Evolutionary conservation across 164 flowering plant species (phyloP), one percentile per base, ranked within the genome.

Genomic region (Cinnamomum micranthum): DNA sequence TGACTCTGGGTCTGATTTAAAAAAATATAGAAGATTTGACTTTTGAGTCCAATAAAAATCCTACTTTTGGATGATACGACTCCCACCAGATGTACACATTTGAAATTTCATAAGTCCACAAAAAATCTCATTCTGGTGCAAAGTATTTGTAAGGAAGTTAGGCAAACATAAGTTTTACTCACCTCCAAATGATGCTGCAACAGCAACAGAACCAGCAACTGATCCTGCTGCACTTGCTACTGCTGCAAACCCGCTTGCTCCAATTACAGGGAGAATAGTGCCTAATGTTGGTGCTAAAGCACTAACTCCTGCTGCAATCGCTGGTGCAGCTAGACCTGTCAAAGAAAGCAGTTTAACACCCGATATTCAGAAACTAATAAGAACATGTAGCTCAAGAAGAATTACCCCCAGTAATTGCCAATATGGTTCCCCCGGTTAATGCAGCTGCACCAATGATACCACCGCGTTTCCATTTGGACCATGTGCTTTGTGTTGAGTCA

Each of bases 181-280:
- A 94, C 99, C 99, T 85, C 99, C 99, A 89, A 96, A 96, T 55
- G 99, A 96, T 76, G 99, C 99, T 77, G 98, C 98, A 81, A 96
- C 95, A 70, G 98, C 99, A 87, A 94, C 97, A 82, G 98, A 96
- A 71, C 99, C 99, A 76, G 96, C 99, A 78, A 92, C 97, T 74
- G 92, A 88, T 84, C 97, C 99, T 51, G 99, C 96, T 77, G 97
- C 98, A 88, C 82, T 87, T 69, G 99, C 99, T 76, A 86, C 95
- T 6, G 98, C 98, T 82, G 98, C 98, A 87, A 94, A 92, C 47
- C 99, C 99, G 87, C 97, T 82, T 35, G 97, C 99, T 77, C 99
- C 99, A 83, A 96, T 90, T 71, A 91, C 92, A 75, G 99, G 99
- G 51, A 96, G 79, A 28, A 96, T 72, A 70, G 97, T 89, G 62